Percentiles rank a stretch among this genome's conserved stretches.
Conservation (phyloP, 208 protist species). For the Trypanosomatidae sp. region DNA sequence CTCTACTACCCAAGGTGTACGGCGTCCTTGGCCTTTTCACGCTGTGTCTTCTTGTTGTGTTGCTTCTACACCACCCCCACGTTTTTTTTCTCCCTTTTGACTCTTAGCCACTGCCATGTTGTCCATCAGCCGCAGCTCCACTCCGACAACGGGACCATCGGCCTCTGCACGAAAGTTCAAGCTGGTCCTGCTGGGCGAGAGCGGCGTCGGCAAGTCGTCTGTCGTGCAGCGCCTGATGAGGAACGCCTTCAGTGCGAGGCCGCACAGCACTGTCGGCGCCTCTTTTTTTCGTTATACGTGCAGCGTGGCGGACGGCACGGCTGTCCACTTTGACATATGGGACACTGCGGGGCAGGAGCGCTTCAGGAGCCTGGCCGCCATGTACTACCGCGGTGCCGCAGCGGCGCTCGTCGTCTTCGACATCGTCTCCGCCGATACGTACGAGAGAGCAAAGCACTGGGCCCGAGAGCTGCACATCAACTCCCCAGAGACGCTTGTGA, state of each 20-base stretch:
- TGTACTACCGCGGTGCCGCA: constrained; percentile 92
- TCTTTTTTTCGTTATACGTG: constrained; percentile 84
- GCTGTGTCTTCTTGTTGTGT: background rate
- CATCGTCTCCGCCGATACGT: constrained; percentile 93
- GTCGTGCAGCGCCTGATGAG: constrained; percentile 84
- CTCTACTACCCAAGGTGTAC: background rate
- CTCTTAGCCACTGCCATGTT: background rate
- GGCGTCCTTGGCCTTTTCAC: background rate
- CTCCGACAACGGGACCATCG: background rate
- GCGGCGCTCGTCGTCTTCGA: constrained; percentile 97
- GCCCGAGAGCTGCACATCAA: constrained; percentile 94
- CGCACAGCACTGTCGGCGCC: constrained; percentile 82
- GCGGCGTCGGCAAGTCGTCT: constrained; percentile 91
- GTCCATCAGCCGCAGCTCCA: background rate
- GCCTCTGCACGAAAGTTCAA: constrained; percentile 69
- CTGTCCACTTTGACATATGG: constrained; percentile 89
- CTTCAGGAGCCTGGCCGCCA: constrained; percentile 88
- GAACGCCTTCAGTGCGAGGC: constrained; percentile 68
- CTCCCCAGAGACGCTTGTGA: constrained; percentile 90
- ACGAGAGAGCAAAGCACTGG: constrained; percentile 95
- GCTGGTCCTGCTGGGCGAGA: constrained; percentile 87
- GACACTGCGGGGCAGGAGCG: constrained; percentile 91
- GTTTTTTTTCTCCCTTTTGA: background rate
- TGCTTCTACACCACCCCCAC: background rate
- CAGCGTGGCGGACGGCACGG: constrained; percentile 43